Evolutionary conservation across 371 early-diverging fungal genomes (phyloP), one percentile per base, ranked within the genome.

Genomic region (Apophysomyces ossiformis): DNA sequence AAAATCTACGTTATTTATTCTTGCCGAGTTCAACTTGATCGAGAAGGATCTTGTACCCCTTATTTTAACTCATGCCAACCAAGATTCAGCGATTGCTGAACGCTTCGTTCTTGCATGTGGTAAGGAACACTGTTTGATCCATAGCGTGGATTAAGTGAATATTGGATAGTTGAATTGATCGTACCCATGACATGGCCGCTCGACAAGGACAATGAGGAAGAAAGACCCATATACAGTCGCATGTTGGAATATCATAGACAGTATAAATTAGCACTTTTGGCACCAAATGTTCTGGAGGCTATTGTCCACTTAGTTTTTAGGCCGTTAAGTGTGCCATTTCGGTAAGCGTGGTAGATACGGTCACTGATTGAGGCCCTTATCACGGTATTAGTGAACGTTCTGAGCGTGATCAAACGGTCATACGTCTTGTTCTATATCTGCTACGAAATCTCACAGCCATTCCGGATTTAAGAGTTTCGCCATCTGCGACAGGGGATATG

Each of bases 391-490:
- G 89, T 39, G 82, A 89, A 59, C 77, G 92, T 44, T 83, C 88
- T 0, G 81, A 85, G 16, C 78, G 85, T 58, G 94, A 94, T 61
- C 79, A 85, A 38, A 87, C 88, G 16, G 78, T 90, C 13, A 88
- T 94, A 59, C 88, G 93, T 43, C 83, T 94, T 7, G 87, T 89
- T 6, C 71, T 95, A 32, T 88, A 89, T 35, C 75, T 95, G 7
- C 87, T 92, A 63, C 87, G 96, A 16, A 95, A 95, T 70, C 69
- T 94, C 56, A 82, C 94, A 11, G 92, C 93, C 6, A 93, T 95
- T 46, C 85, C 85, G 8, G 96, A 95, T 62, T 70, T 86, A 15
- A 84, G 86, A 57, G 78, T 79, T 1, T 68, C 76, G 0, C 66
- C 65, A 47, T 60, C 65, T 15, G 71, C 70, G 3, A 79, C 89